A percentile compares a stretch with the other conserved stretches of the same genome.
phyloP scores from a whole-genome alignment of 345 rosid species.

The Fremontodendron californicum region DNA sequence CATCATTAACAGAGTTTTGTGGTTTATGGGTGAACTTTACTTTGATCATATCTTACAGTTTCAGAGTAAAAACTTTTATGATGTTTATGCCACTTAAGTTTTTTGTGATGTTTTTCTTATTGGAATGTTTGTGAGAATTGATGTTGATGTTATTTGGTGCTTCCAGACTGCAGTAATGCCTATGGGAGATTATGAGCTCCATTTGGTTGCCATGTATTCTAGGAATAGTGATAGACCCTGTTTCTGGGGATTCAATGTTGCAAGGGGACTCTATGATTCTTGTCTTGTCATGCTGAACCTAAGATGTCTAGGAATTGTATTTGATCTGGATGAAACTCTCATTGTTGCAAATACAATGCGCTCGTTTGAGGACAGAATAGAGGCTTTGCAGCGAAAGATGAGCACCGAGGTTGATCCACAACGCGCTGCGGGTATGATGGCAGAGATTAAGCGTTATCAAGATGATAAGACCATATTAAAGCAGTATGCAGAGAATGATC shows the following conservation, averaged over 20 bases:
- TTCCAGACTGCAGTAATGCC: conserved; percentile 88
- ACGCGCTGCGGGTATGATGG: conserved; percentile 64
- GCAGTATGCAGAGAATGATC: conserved; percentile 91
- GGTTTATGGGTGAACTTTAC: background rate
- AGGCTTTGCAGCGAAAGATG: conserved; percentile 44
- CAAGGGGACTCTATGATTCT: conserved; percentile 64
- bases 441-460: conserved; percentile 87
- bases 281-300: conserved; percentile 88
- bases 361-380: conserved; percentile 90
- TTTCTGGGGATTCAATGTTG: conserved; percentile 86
- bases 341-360: conserved; percentile 97
- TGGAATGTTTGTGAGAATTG: background rate
- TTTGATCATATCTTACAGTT: background rate
- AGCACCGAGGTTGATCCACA: conserved; percentile 34
- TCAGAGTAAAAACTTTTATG: background rate
- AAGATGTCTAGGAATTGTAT: conserved; percentile 95
- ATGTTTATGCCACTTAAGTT: background rate
- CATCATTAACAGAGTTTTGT: background rate
- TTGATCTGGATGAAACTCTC: conserved; percentile 97
- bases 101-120: background rate
- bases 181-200: conserved; percentile 77
- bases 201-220: conserved; percentile 88
- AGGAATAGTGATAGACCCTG: conserved; percentile 56
- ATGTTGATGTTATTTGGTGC: conserved; percentile 18
- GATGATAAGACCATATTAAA: conserved; percentile 85